Base-by-base conservation (phyloP, 1,139 yeast genomes). In the Maudiozyma humilis region DNA sequence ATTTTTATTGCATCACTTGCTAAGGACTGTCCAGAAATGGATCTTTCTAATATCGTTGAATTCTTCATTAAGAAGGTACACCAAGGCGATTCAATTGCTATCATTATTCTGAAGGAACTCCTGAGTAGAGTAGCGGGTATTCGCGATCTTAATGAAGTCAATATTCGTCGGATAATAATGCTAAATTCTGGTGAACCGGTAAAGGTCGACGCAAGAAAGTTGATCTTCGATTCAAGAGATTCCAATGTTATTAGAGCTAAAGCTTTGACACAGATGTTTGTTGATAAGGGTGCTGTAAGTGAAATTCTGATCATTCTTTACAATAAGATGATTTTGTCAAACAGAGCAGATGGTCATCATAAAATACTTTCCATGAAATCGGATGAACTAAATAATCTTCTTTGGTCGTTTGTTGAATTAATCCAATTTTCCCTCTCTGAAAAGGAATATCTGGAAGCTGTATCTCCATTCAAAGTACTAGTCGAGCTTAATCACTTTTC, bases 71-170 rank as follows among this genome's bases (percentile, higher is more conserved):
- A 82, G 55, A 79, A 82, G 31, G 69, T 91, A 38, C 83, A 80
- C 53, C 59, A 65, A 8, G 76, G 76, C 4, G 85, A 82, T 44
- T 70, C 75, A 1, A 71, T 82, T 20, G 83, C 84, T n/a, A 64
- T 86, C 3, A 69, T 82, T 25, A 75, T 91, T 8, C 63, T 91
- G 40, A 75, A 78, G 50, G 94, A 87, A 48, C 66, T 89, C 42
- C 64, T 89, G 16, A 64, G 73, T 20, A 73, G 81, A 13, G 87
- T 89, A 83, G 87, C 94, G 15, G 97, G 97, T 3, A 75, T 88
- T 32, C 84, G 82, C 49, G 73, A 80, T 42, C 46, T 60, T 30
- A 55, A 59, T 40, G 63, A 63, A 40, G 59, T 61, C 1, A 59
- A 53, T 41, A 44, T 48, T 18, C 53, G 70, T 20, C 95, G 87